Percentiles rank a stretch among this genome's conserved stretches.
Conservation (phyloP, 345 rosid genomes). For the Viola odorata region DNA sequence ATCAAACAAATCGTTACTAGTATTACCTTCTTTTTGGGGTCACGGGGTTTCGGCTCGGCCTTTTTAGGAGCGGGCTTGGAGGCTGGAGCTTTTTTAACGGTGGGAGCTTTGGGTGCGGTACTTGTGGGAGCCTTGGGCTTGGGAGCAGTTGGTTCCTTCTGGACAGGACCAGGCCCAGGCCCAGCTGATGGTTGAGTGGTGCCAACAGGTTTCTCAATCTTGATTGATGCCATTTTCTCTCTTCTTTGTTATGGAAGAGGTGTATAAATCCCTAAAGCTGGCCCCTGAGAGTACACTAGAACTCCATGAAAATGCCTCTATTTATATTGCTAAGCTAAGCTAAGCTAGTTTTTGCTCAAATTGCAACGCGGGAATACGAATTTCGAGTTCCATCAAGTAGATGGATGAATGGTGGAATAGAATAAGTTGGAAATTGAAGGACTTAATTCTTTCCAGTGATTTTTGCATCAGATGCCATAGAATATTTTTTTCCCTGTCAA, state of each 20-base stretch:
- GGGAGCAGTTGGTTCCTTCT: slow-evolving; percentile 31
- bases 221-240: slow-evolving; percentile 42
- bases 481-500: slow-evolving; percentile 3
- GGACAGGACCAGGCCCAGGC: slow-evolving; percentile 13
- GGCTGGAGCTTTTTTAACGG: slow-evolving; percentile 5
- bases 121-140: not conserved
- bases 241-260: not conserved
- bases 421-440: slow-evolving; percentile 15
- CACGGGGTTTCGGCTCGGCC: slow-evolving; percentile 19
- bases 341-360: not conserved
- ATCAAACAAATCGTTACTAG: not conserved
- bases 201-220: slow-evolving; percentile 44
- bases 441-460: not conserved
- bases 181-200: slow-evolving; percentile 18
- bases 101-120: slow-evolving; percentile 21
- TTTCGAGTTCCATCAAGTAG: slow-evolving; percentile 16
- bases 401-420: slow-evolving; percentile 22
- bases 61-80: slow-evolving; percentile 14
- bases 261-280: slow-evolving; percentile 4
- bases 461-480: slow-evolving; percentile 33
- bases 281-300: not conserved
- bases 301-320: not conserved
- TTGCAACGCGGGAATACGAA: not conserved
- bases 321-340: not conserved
- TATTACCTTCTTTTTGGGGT: slow-evolving; percentile 20